A percentile compares a stretch with the other conserved stretches of the same genome.
Conservation (phyloP, 2,329 filamentous ascomycete species). For the Ascochyta koolunga region DNA sequence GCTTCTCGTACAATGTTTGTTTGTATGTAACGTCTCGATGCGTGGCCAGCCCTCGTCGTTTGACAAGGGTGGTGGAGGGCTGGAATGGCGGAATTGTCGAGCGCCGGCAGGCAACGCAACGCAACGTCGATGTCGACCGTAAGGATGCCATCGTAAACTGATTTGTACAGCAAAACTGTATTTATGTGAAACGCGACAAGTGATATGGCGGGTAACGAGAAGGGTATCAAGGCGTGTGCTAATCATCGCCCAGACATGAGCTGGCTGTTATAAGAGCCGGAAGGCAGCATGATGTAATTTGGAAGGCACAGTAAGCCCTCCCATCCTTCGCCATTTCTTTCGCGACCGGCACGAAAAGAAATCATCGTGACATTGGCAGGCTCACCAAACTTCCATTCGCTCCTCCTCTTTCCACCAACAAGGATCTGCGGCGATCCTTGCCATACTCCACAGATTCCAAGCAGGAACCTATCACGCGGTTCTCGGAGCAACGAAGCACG, state of each 20-base stretch:
- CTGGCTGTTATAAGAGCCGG: not conserved
- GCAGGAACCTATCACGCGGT: not conserved
- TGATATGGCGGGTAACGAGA: no score
- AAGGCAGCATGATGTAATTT: conserved; percentile 1
- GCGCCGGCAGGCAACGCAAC: not conserved
- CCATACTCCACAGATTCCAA: not conserved
- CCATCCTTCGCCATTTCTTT: not conserved
- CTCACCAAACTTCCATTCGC: not conserved
- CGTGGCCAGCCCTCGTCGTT: conserved; percentile 17
- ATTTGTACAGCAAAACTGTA: not conserved
- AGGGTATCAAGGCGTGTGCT: not conserved
- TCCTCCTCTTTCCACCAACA: not conserved
- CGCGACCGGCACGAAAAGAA: conserved; percentile 1
- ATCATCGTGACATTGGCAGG: conserved; percentile 5
- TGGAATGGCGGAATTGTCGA: conserved; percentile 5
- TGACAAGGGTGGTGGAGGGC: conserved; percentile 3
- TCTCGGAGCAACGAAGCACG: not conserved
- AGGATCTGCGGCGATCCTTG: not conserved
- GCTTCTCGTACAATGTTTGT: conserved; percentile 26
- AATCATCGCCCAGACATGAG: not conserved
- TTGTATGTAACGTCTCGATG: conserved; percentile 17
- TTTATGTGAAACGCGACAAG: no score
- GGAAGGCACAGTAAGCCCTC: not conserved
- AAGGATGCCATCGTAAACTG: not conserved
- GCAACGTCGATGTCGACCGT: not conserved